phyloP scores from a whole-genome alignment of 2,329 filamentous ascomycete species.

The Neonectria neomacrospora region DNA sequence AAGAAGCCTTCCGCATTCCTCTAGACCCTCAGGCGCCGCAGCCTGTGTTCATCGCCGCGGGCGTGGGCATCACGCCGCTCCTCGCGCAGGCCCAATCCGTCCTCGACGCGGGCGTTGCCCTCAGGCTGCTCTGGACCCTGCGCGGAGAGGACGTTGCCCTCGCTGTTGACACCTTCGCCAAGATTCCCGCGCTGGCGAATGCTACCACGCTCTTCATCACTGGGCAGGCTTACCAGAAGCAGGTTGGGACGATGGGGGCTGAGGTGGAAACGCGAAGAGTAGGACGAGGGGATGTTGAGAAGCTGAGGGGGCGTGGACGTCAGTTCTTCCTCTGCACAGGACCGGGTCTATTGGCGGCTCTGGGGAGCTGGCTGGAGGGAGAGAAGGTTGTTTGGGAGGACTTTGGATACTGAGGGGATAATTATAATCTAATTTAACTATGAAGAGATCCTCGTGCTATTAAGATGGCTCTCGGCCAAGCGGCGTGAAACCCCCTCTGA shows the following conservation, averaged over 20 bases:
- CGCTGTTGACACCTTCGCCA: conserved; percentile 67
- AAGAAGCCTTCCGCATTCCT: conserved; percentile 55
- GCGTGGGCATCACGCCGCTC: conserved; percentile 85
- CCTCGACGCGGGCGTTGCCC: conserved; percentile 50
- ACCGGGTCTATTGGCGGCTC: conserved; percentile 52
- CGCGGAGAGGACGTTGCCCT: conserved; percentile 70
- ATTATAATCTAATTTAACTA: background rate
- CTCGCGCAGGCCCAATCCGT: conserved; percentile 71
- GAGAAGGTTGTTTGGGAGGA: conserved; percentile 68
- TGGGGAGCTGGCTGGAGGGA: conserved; percentile 64
- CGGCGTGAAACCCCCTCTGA: conserved; percentile 6
- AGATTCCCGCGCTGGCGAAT: conserved; percentile 61
- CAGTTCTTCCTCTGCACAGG: conserved; percentile 65
- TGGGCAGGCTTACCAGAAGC: conserved; percentile 49
- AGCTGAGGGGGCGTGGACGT: conserved; percentile 50
- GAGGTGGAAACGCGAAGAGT: conserved; percentile 54
- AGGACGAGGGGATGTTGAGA: conserved; percentile 54
- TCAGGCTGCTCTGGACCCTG: conserved; percentile 77
- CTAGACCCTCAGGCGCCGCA: conserved; percentile 37
- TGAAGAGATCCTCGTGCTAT: background rate
- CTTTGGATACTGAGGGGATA: conserved; percentile 65
- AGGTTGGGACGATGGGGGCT: conserved; percentile 50
- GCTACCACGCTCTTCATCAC: conserved; percentile 75
- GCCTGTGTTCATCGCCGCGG: conserved; percentile 76
- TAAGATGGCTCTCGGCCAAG: background rate